These are phyloP conservation scores for Aspergillus affinis DNA, from an alignment of 495 filamentous ascomycete species.

Conservation along the genomic window DNA sequence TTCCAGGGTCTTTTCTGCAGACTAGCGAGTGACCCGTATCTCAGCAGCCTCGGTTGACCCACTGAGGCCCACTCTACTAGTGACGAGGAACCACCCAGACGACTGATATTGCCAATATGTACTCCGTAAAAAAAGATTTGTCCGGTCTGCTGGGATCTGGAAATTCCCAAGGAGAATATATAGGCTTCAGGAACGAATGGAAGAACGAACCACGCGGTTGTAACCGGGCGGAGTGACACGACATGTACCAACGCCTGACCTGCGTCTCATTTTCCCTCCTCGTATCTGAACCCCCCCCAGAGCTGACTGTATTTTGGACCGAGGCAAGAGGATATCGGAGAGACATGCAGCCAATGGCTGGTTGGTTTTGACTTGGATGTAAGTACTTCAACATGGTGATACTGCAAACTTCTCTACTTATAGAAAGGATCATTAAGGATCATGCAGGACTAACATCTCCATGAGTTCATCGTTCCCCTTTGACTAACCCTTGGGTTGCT, in stretches of 20 bases:
- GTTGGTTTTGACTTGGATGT: neutral
- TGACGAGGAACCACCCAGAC: neutral
- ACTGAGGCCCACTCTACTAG: neutral
- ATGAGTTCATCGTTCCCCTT: no score
- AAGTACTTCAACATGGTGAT: neutral
- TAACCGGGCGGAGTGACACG: neutral
- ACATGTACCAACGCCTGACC: neutral
- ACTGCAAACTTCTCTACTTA: neutral
- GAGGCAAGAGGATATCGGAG: neutral
- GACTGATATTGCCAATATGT: neutral
- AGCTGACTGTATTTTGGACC: neutral
- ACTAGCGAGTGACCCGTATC: no score
- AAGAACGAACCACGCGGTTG: neutral
- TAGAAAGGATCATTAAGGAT: neutral
- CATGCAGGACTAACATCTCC: neutral
- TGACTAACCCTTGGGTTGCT: no score
- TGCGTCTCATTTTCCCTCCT: neutral
- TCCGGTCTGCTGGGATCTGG: neutral
- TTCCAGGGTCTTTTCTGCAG: neutral
- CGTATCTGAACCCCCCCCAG: neutral
- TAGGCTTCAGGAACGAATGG: neutral
- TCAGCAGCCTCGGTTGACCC: neutral
- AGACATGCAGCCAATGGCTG: neutral
- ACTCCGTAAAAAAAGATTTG: neutral
- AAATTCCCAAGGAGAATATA: neutral